Conservation (phyloP, 1,284 basidiomycete species). For the Sphagnurus paluster region DNA sequence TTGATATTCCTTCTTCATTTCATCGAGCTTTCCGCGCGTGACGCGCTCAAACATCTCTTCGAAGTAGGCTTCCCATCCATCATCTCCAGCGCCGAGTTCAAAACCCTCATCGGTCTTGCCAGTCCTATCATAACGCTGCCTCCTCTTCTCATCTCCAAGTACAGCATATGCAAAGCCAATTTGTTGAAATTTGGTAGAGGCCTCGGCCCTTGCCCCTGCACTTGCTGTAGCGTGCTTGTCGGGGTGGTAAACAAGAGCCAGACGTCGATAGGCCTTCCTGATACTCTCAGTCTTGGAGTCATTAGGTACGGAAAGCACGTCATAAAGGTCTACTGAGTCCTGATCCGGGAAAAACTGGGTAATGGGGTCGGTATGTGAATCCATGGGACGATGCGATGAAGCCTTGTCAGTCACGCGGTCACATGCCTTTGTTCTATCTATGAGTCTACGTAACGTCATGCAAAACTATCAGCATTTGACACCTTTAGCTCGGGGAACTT, state of each 20-base stretch:
- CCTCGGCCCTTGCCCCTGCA: conserved; percentile 61
- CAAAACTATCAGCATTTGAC: neutral
- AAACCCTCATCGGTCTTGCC: conserved; percentile 82
- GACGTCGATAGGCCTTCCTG: conserved; percentile 82
- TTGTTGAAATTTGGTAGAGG: conserved; percentile 80
- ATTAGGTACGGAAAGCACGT: conserved; percentile 58
- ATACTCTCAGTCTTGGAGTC: conserved; percentile 66
- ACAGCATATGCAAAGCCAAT: conserved; percentile 91
- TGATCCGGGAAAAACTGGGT: conserved; percentile 75
- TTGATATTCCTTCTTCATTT: conserved; percentile 91
- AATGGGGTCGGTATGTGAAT: conserved; percentile 73
- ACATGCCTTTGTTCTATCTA: no score
- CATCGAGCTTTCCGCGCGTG: conserved; percentile 82
- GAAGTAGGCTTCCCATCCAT: conserved; percentile 93
- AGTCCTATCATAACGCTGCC: conserved; percentile 78
- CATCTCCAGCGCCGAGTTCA: conserved; percentile 73
- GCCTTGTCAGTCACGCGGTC: no score
- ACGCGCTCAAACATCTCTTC: conserved; percentile 85
- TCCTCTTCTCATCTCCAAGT: conserved; percentile 74
- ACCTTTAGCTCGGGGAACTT: no score
- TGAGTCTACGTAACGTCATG: neutral
- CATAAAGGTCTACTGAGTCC: conserved; percentile 74
- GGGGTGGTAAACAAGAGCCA: conserved; percentile 83
- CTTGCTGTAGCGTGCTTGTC: conserved; percentile 78
- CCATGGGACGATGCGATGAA: no score